Conservation (phyloP, 1,284 basidiomycete species). For the Agroathelia rolfsii region DNA sequence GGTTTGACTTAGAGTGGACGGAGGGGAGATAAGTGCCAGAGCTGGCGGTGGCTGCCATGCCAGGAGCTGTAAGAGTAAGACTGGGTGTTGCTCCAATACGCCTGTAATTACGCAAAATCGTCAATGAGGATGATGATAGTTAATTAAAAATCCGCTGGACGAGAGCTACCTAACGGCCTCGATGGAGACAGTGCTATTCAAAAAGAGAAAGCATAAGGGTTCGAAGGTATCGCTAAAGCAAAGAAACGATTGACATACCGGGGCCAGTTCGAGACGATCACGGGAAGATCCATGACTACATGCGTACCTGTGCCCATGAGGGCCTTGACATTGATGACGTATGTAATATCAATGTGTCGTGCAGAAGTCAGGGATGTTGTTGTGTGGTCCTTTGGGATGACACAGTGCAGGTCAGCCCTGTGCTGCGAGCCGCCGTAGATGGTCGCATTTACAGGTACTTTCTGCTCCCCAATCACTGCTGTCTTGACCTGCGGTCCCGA, state of each 20-base stretch:
- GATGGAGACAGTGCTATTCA: constrained; percentile 46
- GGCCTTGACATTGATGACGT: constrained; percentile 67
- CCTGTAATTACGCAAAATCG: constrained; percentile 22
- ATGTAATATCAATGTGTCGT: constrained; percentile 73
- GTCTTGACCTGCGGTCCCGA: constrained; percentile 46
- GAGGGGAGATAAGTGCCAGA: too few species aligned
- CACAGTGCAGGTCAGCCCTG: constrained; percentile 57
- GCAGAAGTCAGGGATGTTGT: constrained; percentile 71
- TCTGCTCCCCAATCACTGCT: constrained; percentile 48
- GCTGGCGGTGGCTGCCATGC: constrained; percentile 16
- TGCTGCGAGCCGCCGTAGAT: constrained; percentile 64
- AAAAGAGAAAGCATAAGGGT: constrained; percentile 9
- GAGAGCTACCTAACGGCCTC: constrained; percentile 50
- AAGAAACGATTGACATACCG: constrained; percentile 34
- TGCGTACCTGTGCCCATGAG: constrained; percentile 59
- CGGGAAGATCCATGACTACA: constrained; percentile 60
- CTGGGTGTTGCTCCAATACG: constrained; percentile 64
- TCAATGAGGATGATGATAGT: constrained; percentile 5
- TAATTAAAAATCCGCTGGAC: not conserved
- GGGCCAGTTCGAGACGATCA: constrained; percentile 76
- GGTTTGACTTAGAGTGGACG: too few species aligned
- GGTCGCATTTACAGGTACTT: constrained; percentile 59
- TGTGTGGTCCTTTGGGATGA: constrained; percentile 60
- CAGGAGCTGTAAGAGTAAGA: constrained; percentile 34
- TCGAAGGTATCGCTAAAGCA: constrained; percentile 6